Percentiles rank a stretch among this genome's conserved stretches.
phyloP scores from a whole-genome alignment of 1,139 yeast genomes.

The Geotrichum candidum region DNA sequence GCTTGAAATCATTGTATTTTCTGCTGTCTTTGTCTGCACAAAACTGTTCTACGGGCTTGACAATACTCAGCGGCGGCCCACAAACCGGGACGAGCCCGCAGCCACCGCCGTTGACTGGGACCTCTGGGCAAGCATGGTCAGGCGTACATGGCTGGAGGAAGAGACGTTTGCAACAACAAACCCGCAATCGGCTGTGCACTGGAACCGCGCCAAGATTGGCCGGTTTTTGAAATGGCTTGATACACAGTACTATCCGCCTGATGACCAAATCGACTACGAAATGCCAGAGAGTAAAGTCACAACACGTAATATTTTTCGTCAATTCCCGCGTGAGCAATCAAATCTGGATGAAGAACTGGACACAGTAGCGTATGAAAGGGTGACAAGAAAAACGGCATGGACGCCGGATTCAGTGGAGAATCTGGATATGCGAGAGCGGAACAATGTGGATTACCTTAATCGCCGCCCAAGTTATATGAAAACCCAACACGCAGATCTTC shows the following conservation, averaged over 20 bases:
- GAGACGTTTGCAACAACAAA: constrained; percentile 27
- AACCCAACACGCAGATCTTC: neutral
- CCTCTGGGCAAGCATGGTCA: constrained; percentile 33
- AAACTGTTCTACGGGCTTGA: constrained; percentile 36
- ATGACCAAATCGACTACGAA: neutral
- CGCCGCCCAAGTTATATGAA: neutral
- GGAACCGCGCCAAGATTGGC: constrained; percentile 29
- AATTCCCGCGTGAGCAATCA: neutral
- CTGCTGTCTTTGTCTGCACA: constrained; percentile 26
- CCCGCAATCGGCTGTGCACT: constrained; percentile 28
- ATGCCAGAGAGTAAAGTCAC: neutral
- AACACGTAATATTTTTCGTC: neutral
- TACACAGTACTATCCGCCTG: constrained; percentile 16
- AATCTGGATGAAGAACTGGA: neutral
- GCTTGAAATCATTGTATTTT: neutral
- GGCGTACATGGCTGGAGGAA: constrained; percentile 32
- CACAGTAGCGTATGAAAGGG: neutral
- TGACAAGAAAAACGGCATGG: neutral
- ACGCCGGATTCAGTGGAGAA: neutral
- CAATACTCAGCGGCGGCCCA: constrained; percentile 19
- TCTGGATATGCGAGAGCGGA: neutral
- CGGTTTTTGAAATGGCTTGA: constrained; percentile 33
- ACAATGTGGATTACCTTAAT: neutral
- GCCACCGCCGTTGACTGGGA: constrained; percentile 30
- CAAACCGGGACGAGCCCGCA: constrained; percentile 19